Conservation (phyloP, 192 early-diverging fungal species). For the Mortierella claussenii region DNA sequence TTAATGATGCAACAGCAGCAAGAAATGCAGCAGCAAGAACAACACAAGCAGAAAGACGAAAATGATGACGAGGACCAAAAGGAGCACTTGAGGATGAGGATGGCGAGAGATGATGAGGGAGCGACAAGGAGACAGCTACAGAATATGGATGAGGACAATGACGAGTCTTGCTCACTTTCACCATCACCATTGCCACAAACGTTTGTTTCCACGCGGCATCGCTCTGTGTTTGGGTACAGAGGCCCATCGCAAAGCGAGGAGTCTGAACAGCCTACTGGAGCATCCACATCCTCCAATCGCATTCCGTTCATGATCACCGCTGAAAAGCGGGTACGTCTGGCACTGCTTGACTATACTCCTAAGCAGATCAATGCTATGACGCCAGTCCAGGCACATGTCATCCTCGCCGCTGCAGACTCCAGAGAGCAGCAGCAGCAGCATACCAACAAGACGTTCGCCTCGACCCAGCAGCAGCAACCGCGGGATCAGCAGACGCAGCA, state of each 20-base stretch:
- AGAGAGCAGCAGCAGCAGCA: no score
- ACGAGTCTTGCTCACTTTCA: no score
- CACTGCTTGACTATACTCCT: conserved; percentile 39
- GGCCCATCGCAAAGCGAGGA: conserved; percentile 12
- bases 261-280: not conserved
- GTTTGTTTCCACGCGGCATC: conserved; percentile 21
- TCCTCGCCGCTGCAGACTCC: conserved; percentile 11
- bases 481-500: conserved; percentile 4
- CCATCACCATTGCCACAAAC: not conserved
- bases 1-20: conserved; percentile 10
- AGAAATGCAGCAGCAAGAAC: conserved; percentile 5
- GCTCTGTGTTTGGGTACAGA: conserved; percentile 44
- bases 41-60: not conserved
- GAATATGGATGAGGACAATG: no score
- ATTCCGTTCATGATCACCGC: conserved; percentile 20
- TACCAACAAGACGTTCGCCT: conserved; percentile 13
- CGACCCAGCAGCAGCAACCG: not conserved
- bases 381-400: conserved; percentile 8
- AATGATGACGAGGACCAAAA: not conserved
- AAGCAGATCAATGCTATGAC: conserved; percentile 46
- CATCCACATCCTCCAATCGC: not conserved
- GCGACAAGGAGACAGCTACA: not conserved
- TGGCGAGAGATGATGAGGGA: not conserved
- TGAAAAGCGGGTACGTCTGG: conserved; percentile 24
- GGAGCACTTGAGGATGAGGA: not conserved